These are phyloP conservation scores for Incumbomyces lentus DNA, from an alignment of 2,329 filamentous ascomycete genomes.

Conservation along the genomic window DNA sequence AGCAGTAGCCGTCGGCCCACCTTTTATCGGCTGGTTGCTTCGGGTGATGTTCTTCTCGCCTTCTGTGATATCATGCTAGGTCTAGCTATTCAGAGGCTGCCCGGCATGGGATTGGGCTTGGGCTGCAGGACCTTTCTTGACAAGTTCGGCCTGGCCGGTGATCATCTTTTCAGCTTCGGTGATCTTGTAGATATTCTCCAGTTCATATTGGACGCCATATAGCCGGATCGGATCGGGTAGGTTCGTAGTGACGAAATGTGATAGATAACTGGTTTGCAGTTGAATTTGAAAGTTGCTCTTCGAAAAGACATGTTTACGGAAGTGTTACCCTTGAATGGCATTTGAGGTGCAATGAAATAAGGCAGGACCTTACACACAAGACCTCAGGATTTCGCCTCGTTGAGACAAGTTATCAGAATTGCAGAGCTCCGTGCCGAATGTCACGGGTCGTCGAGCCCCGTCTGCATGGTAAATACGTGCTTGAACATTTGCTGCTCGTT, in stretches of 20 bases:
- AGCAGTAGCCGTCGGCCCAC: conserved; percentile 2
- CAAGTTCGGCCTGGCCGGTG: conserved; percentile 27
- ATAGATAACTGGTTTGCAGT: too few species aligned
- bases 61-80: conserved; percentile 21
- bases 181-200: conserved; percentile 31
- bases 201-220: conserved; percentile 3
- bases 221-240: not conserved
- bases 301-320: too few species aligned
- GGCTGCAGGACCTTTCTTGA: conserved; percentile 31
- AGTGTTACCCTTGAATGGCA: too few species aligned
- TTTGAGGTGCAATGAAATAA: too few species aligned
- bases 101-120: conserved; percentile 31
- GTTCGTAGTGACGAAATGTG: not conserved
- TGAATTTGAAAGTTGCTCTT: too few species aligned
- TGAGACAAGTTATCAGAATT: too few species aligned
- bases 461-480: too few species aligned
- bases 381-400: too few species aligned
- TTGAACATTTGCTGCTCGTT: too few species aligned
- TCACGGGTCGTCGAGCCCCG: too few species aligned
- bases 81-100: conserved; percentile 25
- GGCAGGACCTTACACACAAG: too few species aligned
- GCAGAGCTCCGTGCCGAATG: too few species aligned
- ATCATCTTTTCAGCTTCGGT: conserved; percentile 30
- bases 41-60: conserved; percentile 28
- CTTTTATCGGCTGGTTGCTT: conserved; percentile 13